phyloP scores from a whole-genome alignment of 495 filamentous ascomycete genomes.

The Lasiosphaeris hirsuta region DNA sequence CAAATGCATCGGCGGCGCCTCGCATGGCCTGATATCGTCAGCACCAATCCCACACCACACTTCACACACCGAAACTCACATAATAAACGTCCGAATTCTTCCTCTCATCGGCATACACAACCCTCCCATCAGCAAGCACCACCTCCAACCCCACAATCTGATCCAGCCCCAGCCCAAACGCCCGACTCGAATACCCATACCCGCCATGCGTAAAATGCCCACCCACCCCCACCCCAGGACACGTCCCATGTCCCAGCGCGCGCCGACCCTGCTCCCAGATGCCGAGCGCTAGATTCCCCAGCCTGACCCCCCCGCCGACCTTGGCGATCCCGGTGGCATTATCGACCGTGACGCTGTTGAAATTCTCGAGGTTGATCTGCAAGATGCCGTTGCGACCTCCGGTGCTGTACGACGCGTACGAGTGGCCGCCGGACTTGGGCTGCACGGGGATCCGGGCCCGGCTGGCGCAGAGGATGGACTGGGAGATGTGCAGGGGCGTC shows the following conservation, averaged over 20 bases:
- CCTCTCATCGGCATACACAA: constrained; percentile 38
- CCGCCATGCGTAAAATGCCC: constrained; percentile 71
- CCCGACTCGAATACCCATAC: constrained; percentile 57
- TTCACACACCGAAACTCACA: constrained; percentile 27
- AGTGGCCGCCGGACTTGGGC: constrained; percentile 65
- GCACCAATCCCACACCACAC: constrained; percentile 8
- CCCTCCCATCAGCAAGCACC: constrained; percentile 58
- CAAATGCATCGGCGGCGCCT: constrained; percentile 59
- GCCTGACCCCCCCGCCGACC: constrained; percentile 54
- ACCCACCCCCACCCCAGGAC: constrained; percentile 58
- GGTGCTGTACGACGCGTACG: constrained; percentile 57
- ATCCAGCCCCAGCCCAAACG: constrained; percentile 64
- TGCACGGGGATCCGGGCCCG: constrained; percentile 52
- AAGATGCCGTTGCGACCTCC: constrained; percentile 49
- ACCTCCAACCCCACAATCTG: constrained; percentile 57
- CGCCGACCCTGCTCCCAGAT: constrained; percentile 51
- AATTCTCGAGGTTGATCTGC: constrained; percentile 49
- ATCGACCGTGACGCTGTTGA: constrained; percentile 34
- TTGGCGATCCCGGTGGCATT: constrained; percentile 42
- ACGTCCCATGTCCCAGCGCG: constrained; percentile 63
- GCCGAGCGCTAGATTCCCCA: constrained; percentile 56
- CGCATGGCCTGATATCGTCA: constrained; percentile 51
- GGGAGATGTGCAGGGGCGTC: constrained; percentile 45
- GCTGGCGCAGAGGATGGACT: constrained; percentile 48
- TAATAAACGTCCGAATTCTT: constrained; percentile 51